Base-by-base conservation (phyloP, 345 rosid species). In the Eucalyptus camaldulensis region DNA sequence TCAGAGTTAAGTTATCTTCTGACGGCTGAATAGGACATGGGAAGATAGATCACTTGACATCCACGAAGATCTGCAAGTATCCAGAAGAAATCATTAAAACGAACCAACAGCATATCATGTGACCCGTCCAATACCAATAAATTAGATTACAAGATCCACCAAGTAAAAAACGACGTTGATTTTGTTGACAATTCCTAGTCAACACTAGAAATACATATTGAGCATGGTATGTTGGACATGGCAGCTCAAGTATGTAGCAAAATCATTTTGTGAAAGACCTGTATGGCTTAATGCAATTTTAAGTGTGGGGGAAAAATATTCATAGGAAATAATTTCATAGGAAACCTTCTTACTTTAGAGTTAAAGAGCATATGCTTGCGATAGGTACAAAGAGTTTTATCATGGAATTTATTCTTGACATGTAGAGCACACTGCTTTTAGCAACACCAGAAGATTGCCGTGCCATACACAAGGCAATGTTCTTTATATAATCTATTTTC, bases 31-130 rank as follows among this genome's bases (percentile, higher is more conserved):
- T 16, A 76, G 85, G 85, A 11, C 85, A 37, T 53, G 53, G 86
- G 67, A 89, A 44, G 54, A 43, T 37, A 29, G 44, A 88, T 94
- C 95, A 94, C 88, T 93, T 91, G 49, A 90, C 80, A 89, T 93
- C 94, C 89, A 93, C 96, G 40, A 95, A 94, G 87, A 95, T 91
- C 97, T 95, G 94, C 93, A 91, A 85, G 45, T 89, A 16, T 29
- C 21, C 69, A 31, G 45, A 86, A 86, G 85, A 76, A 40, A 76
- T 76, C 27, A 40, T 11, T 19, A 76, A 40, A 76, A 76, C 5
- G 3, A 76, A 76, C 47, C 85, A 37, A 40, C 47, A 40, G 47
- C 47, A 37, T 40, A 76, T 40, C 85, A 76, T 40, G 47, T 22
- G 47, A 22, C 47, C 29, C 16, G 1, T 76, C 29, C 47, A 76